A percentile compares a stretch with the other conserved stretches of the same genome.
Evolutionary conservation across 2,329 filamentous ascomycete species (phyloP).

Genomic region (Gnomoniopsis sp.): DNA sequence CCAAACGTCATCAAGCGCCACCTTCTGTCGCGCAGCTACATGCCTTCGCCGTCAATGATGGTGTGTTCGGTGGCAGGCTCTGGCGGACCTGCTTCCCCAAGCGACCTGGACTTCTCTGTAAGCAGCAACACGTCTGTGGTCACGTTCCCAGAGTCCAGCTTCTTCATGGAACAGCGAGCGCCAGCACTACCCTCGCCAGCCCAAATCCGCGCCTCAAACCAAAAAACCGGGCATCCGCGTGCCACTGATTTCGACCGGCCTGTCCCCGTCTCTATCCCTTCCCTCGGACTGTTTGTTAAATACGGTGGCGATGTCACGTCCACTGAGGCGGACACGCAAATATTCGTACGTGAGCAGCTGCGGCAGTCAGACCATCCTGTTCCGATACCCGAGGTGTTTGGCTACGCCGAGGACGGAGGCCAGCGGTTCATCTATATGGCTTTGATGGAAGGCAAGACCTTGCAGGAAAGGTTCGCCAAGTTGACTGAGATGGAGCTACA

Average conservation of each 20-base stretch:
- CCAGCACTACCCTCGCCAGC: neutral
- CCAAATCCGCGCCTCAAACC: neutral
- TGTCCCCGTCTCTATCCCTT: constrained; percentile 26
- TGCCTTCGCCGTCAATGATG: too few relatives aligned
- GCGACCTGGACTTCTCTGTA: neutral
- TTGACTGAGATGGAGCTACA: constrained; percentile 14
- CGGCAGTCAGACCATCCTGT: constrained; percentile 9
- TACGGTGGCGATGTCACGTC: constrained; percentile 26
- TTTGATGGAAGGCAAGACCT: constrained; percentile 19
- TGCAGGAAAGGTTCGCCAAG: constrained; percentile 18
- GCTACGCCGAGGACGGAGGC: constrained; percentile 20
- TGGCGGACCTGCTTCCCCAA: neutral
- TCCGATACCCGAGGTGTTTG: constrained; percentile 22
- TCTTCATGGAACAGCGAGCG: neutral
- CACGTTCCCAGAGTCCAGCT: neutral
- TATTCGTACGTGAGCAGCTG: constrained; percentile 10
- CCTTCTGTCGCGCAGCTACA: too few relatives aligned
- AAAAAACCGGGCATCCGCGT: neutral
- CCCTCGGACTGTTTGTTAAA: constrained; percentile 28
- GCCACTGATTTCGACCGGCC: constrained; percentile 21
- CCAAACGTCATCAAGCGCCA: too few relatives aligned
- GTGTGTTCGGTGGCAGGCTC: neutral
- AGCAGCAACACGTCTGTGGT: neutral
- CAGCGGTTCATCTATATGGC: constrained; percentile 28
- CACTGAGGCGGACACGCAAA: constrained; percentile 23